A percentile compares a stretch with the other conserved stretches of the same genome.
These are phyloP conservation scores for Rhizophagus sp. DNA, from an alignment of 192 early-diverging fungal genomes.

Conservation along the genomic window DNA sequence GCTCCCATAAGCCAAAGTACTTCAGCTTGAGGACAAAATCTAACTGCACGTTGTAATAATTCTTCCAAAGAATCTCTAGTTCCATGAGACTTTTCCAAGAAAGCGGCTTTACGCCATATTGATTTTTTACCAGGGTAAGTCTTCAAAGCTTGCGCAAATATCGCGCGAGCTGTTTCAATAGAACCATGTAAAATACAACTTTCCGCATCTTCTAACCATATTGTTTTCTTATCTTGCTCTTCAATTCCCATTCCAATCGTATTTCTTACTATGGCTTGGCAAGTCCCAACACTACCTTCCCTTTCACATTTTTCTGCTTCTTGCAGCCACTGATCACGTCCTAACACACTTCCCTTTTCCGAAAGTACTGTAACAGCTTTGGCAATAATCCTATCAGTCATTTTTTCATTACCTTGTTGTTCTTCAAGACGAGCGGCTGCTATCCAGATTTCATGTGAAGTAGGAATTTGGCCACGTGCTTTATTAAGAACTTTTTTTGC, in stretches of 20 bases:
- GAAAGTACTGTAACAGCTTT: constrained; percentile 71
- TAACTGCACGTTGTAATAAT: constrained; percentile 82
- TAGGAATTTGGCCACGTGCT: constrained; percentile 80
- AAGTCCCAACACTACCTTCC: constrained; percentile 74
- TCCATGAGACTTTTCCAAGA: constrained; percentile 85
- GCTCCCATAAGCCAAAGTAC: constrained; percentile 96
- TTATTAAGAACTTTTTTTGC: constrained; percentile 91
- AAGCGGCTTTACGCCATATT: constrained; percentile 85
- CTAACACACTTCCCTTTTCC: constrained; percentile 65
- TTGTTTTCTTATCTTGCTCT: constrained; percentile 72
- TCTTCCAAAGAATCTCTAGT: constrained; percentile 71
- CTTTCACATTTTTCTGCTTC: constrained; percentile 83
- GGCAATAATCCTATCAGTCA: constrained; percentile 68
- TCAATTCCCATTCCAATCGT: constrained; percentile 80
- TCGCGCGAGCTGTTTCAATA: constrained; percentile 80
- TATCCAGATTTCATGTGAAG: constrained; percentile 94
- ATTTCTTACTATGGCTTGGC: constrained; percentile 81
- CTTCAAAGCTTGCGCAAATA: constrained; percentile 81
- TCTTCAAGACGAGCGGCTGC: constrained; percentile 91
- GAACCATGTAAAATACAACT: constrained; percentile 59
- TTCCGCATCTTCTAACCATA: constrained; percentile 93
- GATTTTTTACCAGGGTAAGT: constrained; percentile 75
- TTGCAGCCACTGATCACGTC: constrained; percentile 86
- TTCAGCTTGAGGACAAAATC: constrained; percentile 88
- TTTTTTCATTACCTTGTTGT: constrained; percentile 66